These are phyloP conservation scores for Metarhizium anisopliae DNA, from an alignment of 2,329 filamentous ascomycete species.

Conservation along the genomic window DNA sequence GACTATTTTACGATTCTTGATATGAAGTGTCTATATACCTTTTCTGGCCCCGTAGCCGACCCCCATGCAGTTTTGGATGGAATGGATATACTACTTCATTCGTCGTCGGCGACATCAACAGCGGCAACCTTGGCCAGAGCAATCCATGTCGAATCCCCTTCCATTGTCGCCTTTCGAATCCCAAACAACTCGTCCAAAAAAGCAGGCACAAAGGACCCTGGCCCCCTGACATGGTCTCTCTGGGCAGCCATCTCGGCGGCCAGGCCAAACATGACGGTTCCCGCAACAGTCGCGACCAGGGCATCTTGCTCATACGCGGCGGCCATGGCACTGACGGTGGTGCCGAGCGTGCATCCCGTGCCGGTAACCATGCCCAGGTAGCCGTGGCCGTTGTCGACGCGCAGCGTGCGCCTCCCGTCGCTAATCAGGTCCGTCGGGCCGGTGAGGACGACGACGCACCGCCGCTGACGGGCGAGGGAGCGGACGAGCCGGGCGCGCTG, in stretches of 20 bases:
- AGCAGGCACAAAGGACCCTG: constrained; percentile 77
- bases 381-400: constrained; percentile 68
- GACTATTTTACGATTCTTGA: neutral
- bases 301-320: constrained; percentile 54
- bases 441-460: constrained; percentile 73
- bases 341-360: constrained; percentile 79
- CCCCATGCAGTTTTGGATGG: neutral
- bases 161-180: constrained; percentile 37
- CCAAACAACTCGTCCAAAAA: constrained; percentile 66
- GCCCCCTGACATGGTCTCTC: constrained; percentile 58
- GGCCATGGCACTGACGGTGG: constrained; percentile 66
- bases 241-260: constrained; percentile 62
- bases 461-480: constrained; percentile 58
- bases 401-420: constrained; percentile 60
- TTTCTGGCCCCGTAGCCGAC: neutral
- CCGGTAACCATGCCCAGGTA: constrained; percentile 65
- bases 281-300: constrained; percentile 65
- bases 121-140: constrained; percentile 38
- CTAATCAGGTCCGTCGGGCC: constrained; percentile 69
- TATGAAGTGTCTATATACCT: neutral
- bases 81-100: neutral
- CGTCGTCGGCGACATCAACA: constrained; percentile 18
- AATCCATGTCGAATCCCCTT: constrained; percentile 43
- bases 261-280: constrained; percentile 65
- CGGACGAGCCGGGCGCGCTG: constrained; percentile 53